Conservation (phyloP, 2,329 filamentous ascomycete species). For the Phoma herbarum region DNA sequence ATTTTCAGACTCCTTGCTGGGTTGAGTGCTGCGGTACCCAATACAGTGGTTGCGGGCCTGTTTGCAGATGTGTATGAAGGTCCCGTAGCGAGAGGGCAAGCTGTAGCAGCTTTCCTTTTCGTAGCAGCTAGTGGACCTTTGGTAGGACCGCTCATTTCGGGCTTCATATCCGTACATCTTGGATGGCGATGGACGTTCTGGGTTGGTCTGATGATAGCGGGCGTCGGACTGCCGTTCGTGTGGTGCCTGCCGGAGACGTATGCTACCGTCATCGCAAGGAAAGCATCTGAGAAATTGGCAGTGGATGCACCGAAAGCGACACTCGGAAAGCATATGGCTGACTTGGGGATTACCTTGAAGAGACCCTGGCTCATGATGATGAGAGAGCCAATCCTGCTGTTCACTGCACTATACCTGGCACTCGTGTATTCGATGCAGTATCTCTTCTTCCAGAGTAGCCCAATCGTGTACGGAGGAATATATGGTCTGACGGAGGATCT, state of each 20-base stretch:
- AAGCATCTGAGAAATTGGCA: slow-evolving; percentile 1
- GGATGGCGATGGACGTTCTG: slow-evolving; percentile 73
- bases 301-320: background rate
- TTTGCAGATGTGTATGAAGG: slow-evolving; percentile 70
- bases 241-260: slow-evolving; percentile 63
- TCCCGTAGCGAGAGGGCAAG: slow-evolving; percentile 63
- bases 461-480: slow-evolving; percentile 62
- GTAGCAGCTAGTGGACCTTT: slow-evolving; percentile 69
- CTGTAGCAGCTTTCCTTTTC: slow-evolving; percentile 61
- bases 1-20: slow-evolving; percentile 53
- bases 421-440: slow-evolving; percentile 67
- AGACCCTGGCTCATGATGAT: slow-evolving; percentile 62
- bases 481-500: slow-evolving; percentile 7
- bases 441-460: slow-evolving; percentile 78
- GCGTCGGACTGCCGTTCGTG: slow-evolving; percentile 63
- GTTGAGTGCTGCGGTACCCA: slow-evolving; percentile 52
- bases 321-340: background rate
- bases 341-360: slow-evolving; percentile 1
- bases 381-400: slow-evolving; percentile 74
- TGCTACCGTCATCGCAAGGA: slow-evolving; percentile 39
- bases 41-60: slow-evolving; percentile 66
- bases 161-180: slow-evolving; percentile 65
- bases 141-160: slow-evolving; percentile 68
- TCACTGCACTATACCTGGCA: slow-evolving; percentile 71
- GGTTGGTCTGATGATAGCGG: slow-evolving; percentile 73